Evolutionary conservation across 305 asterid genomes (phyloP), one percentile per base, ranked within the genome.

Genomic region (Rubia occidens): DNA sequence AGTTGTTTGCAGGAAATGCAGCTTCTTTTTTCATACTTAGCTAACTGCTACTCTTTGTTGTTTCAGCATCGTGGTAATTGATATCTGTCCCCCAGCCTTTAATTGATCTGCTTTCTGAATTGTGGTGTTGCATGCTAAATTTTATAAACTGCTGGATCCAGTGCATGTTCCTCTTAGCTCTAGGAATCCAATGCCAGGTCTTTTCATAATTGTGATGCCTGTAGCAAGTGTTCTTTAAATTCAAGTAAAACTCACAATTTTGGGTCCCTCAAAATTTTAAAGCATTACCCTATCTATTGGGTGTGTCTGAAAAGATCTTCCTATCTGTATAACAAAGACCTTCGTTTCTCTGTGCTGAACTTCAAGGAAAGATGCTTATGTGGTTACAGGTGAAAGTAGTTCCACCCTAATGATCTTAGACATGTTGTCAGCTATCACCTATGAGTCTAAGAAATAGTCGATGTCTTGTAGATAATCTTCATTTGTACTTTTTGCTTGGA

Each of bases 81-180:
- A 11, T 55, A 20, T 66, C 20, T 66, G 70, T 63, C 76, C 39
- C 45, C 18, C 66, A 1, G 51, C 42, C 62, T 53, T 70, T 71
- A 45, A 15, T 71, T 66, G 35, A 42, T 71, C 51, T 64, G 74
- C 70, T 54, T 70, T 66, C 76, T 74, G 73, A 73, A 64, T 49
- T 59, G 37, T 18, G 54, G 44, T 59, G 65, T 20, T 55, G 65
- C 26, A 37, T 54, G 64, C 21, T 11, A 68, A 60, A 6, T 40
- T 20, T 69, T 11, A 17, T 11, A 39, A 40, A 56, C 17, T 40
- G 55, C 44, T 20, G 65, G 65, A 55, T 49, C 47, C 55, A 51
- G 11, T 11, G 21, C 3, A 40, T 40, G 17, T 43, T 55, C 55
- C 55, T 55, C 21, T 35, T 17, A 15, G 17, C 21, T 51, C 13